Evolutionary conservation across 768 basidiomycete species (phyloP).

Genomic region (Hericium erinaceus): DNA sequence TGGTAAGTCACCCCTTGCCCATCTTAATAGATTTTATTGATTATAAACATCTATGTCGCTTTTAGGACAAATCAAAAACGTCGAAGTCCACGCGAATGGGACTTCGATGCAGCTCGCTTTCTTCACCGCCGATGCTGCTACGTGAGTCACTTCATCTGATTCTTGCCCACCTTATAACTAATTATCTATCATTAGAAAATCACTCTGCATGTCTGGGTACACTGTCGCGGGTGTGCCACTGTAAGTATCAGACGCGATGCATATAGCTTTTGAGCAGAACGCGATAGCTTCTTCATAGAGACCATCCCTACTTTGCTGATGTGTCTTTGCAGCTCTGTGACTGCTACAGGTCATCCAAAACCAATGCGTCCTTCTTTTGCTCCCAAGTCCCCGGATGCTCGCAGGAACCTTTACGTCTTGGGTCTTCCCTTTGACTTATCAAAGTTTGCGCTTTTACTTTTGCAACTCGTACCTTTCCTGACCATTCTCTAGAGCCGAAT

Average conservation of each 20-base stretch:
- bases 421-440: constrained; percentile 76
- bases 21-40: background rate
- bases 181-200: constrained; percentile 36
- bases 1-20: constrained; percentile 26
- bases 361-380: constrained; percentile 13
- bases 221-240: constrained; percentile 42
- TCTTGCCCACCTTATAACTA: constrained; percentile 1
- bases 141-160: constrained; percentile 28
- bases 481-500: constrained; percentile 36
- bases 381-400: constrained; percentile 33
- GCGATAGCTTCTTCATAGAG: too few species aligned
- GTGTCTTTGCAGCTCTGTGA: constrained; percentile 16
- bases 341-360: constrained; percentile 10
- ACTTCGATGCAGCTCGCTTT: constrained; percentile 45
- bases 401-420: constrained; percentile 78
- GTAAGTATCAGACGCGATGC: constrained; percentile 29
- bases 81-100: constrained; percentile 17
- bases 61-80: constrained; percentile 6
- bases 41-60: background rate
- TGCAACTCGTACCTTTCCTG: background rate
- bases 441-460: constrained; percentile 38
- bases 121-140: constrained; percentile 39
- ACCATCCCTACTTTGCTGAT: too few species aligned
- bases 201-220: constrained; percentile 59
- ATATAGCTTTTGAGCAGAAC: too few species aligned